Percentiles rank a stretch among this genome's conserved stretches.
Conservation (phyloP, 345 rosid genomes). For the Luvunga scandens region DNA sequence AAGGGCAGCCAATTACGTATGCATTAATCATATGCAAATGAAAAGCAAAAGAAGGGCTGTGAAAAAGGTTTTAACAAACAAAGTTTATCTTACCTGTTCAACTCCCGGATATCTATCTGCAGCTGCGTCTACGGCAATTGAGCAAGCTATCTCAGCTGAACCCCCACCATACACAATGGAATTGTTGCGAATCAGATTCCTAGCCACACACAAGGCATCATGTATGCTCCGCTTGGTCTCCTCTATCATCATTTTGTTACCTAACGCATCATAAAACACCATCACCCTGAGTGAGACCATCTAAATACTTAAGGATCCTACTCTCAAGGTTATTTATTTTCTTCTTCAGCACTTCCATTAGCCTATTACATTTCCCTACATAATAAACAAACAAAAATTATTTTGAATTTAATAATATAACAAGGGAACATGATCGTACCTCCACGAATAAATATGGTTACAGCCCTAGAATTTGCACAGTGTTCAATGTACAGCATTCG, state of each 20-base stretch:
- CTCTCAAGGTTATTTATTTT: not conserved
- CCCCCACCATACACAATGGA: slow-evolving; percentile 98
- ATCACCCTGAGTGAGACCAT: slow-evolving; percentile 8
- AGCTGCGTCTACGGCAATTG: slow-evolving; percentile 85
- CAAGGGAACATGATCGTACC: slow-evolving; percentile 40
- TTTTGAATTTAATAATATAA: not conserved
- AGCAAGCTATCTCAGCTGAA: slow-evolving; percentile 91
- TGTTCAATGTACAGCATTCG: slow-evolving; percentile 78
- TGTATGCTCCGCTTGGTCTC: slow-evolving; percentile 98
- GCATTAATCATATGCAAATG: not conserved
- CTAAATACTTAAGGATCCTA: not conserved
- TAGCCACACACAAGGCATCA: slow-evolving; percentile 90
- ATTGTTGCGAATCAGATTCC: slow-evolving; percentile 91
- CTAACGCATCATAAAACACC: slow-evolving; percentile 38
- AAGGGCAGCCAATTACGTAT: not conserved
- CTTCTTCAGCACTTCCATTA: not conserved
- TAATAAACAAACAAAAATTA: not conserved
- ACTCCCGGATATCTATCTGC: slow-evolving; percentile 95
- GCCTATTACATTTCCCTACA: not conserved
- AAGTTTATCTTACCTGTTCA: slow-evolving; percentile 61
- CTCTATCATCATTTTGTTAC: slow-evolving; percentile 96
- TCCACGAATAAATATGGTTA: slow-evolving; percentile 90
- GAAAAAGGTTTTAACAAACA: not conserved
- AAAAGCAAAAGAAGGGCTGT: not conserved
- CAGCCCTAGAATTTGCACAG: slow-evolving; percentile 80